Evolutionary conservation across 192 early-diverging fungal species (phyloP).

Genomic region (Anaeromyces robustus): DNA sequence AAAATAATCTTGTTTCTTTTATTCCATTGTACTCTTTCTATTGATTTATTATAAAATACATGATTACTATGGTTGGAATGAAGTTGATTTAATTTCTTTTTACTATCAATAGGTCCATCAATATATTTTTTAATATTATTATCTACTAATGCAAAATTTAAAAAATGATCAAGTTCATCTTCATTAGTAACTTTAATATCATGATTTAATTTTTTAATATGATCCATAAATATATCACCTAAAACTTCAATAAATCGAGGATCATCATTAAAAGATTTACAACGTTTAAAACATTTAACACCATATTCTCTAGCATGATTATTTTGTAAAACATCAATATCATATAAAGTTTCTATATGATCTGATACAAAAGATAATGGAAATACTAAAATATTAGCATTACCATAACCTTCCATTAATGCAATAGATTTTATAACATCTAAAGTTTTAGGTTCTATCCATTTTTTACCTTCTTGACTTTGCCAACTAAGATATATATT

Average conservation of each 20-base stretch:
- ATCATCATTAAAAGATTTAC: constrained; percentile 83
- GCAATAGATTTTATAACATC: constrained; percentile 28
- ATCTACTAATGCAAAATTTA: neutral
- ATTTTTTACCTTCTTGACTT: constrained; percentile 83
- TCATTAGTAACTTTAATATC: neutral
- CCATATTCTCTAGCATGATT: constrained; percentile 30
- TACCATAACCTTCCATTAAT: constrained; percentile 33
- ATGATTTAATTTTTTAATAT: constrained; percentile 26
- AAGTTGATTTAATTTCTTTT: neutral
- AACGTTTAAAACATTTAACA: constrained; percentile 67
- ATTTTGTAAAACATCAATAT: constrained; percentile 52
- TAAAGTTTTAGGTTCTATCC: constrained; percentile 83
- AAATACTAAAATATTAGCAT: constrained; percentile 68
- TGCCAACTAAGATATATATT: constrained; percentile 90
- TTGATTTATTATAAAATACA: no score
- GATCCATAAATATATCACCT: constrained; percentile 68
- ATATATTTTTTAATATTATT: neutral
- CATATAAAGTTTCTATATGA: constrained; percentile 93
- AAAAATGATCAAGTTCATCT: neutral
- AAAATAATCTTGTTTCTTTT: no score
- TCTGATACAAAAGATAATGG: constrained; percentile 94
- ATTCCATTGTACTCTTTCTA: no score
- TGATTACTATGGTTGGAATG: no score
- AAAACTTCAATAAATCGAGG: constrained; percentile 80
- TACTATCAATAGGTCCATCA: neutral